These are phyloP conservation scores for Geotrichum europaeum DNA, from an alignment of 1,139 yeast genomes.

Conservation along the genomic window DNA sequence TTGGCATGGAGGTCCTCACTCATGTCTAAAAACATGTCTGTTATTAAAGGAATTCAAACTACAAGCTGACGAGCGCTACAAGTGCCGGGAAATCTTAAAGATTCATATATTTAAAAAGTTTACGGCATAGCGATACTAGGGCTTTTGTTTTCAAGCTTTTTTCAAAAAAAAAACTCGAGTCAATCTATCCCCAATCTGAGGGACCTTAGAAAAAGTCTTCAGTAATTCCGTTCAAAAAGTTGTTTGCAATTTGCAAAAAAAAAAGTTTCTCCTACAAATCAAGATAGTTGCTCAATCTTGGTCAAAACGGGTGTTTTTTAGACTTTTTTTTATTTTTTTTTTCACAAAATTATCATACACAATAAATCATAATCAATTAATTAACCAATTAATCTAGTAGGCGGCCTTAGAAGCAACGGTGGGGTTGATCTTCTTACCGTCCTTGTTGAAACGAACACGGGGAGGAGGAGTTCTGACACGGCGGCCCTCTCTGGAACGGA, in stretches of 20 bases:
- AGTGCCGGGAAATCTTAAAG: too few relatives aligned
- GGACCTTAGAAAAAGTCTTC: background rate
- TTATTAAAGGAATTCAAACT: too few relatives aligned
- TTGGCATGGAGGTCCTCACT: too few relatives aligned
- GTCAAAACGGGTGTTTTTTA: background rate
- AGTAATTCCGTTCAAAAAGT: background rate
- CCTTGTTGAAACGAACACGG: slow-evolving; percentile 97
- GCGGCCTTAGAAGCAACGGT: slow-evolving; percentile 97
- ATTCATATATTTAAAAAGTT: too few relatives aligned
- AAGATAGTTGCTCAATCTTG: background rate
- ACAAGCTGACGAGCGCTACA: too few relatives aligned
- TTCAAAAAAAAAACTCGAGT: too few relatives aligned
- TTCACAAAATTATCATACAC: background rate
- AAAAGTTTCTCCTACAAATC: background rate
- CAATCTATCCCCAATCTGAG: too few relatives aligned
- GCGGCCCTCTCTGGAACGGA: slow-evolving; percentile 98
- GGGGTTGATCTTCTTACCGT: slow-evolving; percentile 90
- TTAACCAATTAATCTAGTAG: slow-evolving; percentile 24
- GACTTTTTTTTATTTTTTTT: slow-evolving; percentile 3
- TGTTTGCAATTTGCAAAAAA: background rate
- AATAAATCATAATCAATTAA: slow-evolving; percentile 5
- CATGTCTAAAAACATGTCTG: too few relatives aligned
- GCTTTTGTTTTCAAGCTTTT: too few relatives aligned
- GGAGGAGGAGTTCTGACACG: slow-evolving; percentile 98
- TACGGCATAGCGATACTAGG: too few relatives aligned